Evolutionary conservation across 192 early-diverging fungal species (phyloP).

Genomic region (Obelidium mucronatum): DNA sequence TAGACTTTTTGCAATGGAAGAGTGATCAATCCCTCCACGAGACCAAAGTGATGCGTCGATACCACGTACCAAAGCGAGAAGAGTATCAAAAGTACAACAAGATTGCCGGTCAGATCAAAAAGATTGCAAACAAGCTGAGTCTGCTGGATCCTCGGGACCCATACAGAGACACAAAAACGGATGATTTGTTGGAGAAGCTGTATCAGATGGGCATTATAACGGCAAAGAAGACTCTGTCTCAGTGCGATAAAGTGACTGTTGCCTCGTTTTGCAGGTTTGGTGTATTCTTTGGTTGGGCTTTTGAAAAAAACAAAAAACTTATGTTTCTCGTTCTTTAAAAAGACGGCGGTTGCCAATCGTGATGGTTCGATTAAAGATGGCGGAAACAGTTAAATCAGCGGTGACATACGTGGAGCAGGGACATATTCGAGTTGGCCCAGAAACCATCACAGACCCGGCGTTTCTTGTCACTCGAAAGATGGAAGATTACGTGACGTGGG

Average conservation of each 20-base stretch:
- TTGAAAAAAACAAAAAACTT: neutral
- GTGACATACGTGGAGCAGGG: conserved; percentile 93
- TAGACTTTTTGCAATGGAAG: conserved; percentile 95
- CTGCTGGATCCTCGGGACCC: conserved; percentile 87
- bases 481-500: conserved; percentile 98
- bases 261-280: conserved; percentile 77
- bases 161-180: conserved; percentile 74
- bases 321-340: neutral
- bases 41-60: conserved; percentile 85
- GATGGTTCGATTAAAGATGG: conserved; percentile 95
- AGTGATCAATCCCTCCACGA: conserved; percentile 83
- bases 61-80: conserved; percentile 88
- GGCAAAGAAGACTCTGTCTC: conserved; percentile 76
- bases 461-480: conserved; percentile 86
- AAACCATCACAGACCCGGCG: conserved; percentile 89
- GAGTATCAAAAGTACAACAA: conserved; percentile 89
- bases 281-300: neutral
- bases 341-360: conserved; percentile 87
- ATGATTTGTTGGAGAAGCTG: conserved; percentile 83
- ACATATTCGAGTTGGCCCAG: conserved; percentile 91
- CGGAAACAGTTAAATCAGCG: conserved; percentile 90
- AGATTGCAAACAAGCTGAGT: conserved; percentile 83
- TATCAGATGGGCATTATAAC: conserved; percentile 87
- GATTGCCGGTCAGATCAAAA: conserved; percentile 79
- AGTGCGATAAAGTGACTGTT: conserved; percentile 83